phyloP scores from a whole-genome alignment of 345 rosid genomes.

The Microcos paniculata region DNA sequence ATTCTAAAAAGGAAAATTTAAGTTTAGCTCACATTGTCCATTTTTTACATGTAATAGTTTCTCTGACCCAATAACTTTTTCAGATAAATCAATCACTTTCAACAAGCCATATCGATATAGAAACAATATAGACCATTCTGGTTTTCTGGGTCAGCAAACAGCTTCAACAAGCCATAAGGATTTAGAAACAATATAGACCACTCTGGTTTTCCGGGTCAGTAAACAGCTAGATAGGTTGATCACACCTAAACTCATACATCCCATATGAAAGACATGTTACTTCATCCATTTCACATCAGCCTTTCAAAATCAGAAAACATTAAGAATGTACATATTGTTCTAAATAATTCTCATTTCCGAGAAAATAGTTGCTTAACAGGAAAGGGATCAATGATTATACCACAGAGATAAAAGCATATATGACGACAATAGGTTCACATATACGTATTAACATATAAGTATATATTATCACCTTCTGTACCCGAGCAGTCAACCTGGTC shows the following conservation, averaged over 20 bases:
- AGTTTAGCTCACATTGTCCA: not conserved
- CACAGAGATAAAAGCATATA: not conserved
- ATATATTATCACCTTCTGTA: constrained; percentile 64
- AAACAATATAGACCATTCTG: not conserved
- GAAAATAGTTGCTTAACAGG: not conserved
- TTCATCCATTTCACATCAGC: not conserved
- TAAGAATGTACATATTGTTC: not conserved
- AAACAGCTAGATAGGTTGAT: not conserved
- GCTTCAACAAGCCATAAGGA: no score
- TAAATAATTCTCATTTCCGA: not conserved
- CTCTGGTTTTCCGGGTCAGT: not conserved
- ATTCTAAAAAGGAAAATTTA: not conserved
- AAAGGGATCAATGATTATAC: not conserved
- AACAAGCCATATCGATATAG: not conserved
- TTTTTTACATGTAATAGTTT: not conserved
- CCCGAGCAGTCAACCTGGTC: constrained; percentile 94
- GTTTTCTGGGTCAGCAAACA: not conserved
- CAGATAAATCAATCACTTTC: constrained; percentile 4
- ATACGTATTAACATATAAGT: not conserved
- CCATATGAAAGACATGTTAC: not conserved
- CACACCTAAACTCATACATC: constrained; percentile 6
- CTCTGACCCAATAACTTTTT: not conserved
- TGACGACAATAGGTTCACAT: not conserved
- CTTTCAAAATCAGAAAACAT: not conserved
- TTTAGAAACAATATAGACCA: not conserved